These are phyloP conservation scores for Myriosclerotinia scirpicola DNA, from an alignment of 2,329 filamentous ascomycete species.

Conservation along the genomic window DNA sequence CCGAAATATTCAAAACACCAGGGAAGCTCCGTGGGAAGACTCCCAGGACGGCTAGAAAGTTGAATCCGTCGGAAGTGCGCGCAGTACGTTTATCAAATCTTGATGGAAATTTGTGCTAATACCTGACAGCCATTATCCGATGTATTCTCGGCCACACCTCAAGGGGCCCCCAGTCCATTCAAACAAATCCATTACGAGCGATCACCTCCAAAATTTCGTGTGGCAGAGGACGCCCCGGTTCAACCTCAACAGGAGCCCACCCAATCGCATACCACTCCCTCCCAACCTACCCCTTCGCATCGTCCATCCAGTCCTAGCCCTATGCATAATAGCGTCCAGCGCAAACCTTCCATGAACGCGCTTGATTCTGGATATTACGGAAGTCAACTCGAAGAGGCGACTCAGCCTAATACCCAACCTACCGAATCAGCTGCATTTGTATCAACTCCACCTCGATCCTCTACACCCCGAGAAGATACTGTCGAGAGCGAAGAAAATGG, in stretches of 20 bases:
- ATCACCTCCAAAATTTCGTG: conserved; percentile 53
- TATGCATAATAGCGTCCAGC: conserved; percentile 27
- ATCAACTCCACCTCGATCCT: conserved; percentile 3
- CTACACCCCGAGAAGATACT: conserved; percentile 23
- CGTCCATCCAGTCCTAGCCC: conserved; percentile 10
- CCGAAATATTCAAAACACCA: conserved; percentile 94
- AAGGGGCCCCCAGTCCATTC: conserved; percentile 47
- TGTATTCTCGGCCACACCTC: conserved; percentile 57
- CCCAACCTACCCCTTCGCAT: conserved; percentile 5
- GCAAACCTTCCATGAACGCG: conserved; percentile 39
- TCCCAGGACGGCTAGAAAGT: conserved; percentile 68
- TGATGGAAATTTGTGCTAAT: conserved; percentile 30
- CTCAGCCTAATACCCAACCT: conserved; percentile 29
- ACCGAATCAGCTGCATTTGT: conserved; percentile 19
- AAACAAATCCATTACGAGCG: conserved; percentile 42
- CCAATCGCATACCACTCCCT: background rate
- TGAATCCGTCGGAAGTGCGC: conserved; percentile 56
- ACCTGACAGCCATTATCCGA: conserved; percentile 56
- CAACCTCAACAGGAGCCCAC: conserved; percentile 21
- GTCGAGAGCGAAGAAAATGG: background rate
- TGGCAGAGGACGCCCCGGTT: conserved; percentile 53
- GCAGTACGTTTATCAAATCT: conserved; percentile 53
- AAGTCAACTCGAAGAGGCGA: conserved; percentile 48
- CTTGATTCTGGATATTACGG: conserved; percentile 73
- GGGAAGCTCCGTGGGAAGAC: conserved; percentile 82